Evolutionary conservation across 148 eudicot genomes (phyloP), one percentile per base, ranked within the genome.

Genomic region (Silene latifolia): DNA sequence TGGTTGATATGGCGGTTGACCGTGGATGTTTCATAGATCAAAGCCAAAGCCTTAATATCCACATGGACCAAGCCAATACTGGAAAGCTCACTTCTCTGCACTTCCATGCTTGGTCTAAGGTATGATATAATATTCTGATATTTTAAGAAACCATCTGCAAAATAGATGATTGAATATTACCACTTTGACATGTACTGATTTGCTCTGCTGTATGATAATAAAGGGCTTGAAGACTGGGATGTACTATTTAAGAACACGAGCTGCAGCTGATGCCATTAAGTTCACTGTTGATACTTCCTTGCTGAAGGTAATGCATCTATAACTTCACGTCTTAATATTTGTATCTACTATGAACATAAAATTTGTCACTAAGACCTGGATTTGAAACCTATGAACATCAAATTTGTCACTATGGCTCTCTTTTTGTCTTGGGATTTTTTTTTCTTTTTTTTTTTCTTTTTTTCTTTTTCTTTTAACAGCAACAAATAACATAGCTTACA

Each of bases 201-300:
- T 51, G 25, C 18, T 25, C 21, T 25, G 24, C 21, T 51, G 39
- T 67, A 21, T 53, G 61, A 70, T 39, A 24, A 3, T 54, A 75
- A 51, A 92, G 97, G 99, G 99, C 23, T 74, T 95, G 83, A 95
- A 95, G 85, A 95, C 99, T 1, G 99, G 98, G 27, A 95, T 95
- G 99, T 92, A 95, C 71, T 95, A 95, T 75, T 80, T 95, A 57
- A 68, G 99, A 61, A 90, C 99, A 14, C 90, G 97, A 67, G 97
- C 96, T 68, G 99, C 99, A 65, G 96, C 99, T 24, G 98, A 92
- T 86, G 99, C 99, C 68, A 95, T 95, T 80, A 90, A 95, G 81
- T 95, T 95, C 82, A 95, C 99, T 17, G 99, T 95, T 17, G 99
- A 95, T 78, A 88, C 94, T 51, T 82, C 91, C 57, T 68, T 92